Percentiles rank a stretch among this genome's conserved stretches.
phyloP scores from a whole-genome alignment of 2,329 filamentous ascomycete genomes.

The Stenocarpella maydis region DNA sequence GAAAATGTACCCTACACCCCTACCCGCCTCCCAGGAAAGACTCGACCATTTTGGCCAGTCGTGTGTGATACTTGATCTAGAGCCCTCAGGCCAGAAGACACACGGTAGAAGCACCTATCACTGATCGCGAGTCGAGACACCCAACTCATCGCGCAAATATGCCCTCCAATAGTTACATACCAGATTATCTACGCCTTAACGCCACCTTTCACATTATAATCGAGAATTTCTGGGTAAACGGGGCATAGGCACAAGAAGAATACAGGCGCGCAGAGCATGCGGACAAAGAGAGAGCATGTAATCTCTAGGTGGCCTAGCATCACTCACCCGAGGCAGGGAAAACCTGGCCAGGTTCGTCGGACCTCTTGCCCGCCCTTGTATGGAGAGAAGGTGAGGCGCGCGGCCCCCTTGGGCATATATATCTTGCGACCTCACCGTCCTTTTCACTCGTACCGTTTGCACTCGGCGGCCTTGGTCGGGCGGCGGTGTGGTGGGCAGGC shows the following conservation, averaged over 20 bases:
- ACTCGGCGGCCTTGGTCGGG: slow-evolving; percentile 9
- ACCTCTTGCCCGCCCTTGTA: neutral
- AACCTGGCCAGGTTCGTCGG: neutral
- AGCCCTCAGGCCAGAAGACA: neutral
- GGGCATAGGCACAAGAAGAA: too few relatives aligned
- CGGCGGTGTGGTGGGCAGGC: neutral
- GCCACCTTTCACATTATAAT: neutral
- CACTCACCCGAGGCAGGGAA: slow-evolving; percentile 13
- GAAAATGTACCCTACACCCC: too few relatives aligned
- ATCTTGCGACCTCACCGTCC: slow-evolving; percentile 6
- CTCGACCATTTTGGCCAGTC: neutral
- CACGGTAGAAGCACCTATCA: neutral
- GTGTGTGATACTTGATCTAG: neutral
- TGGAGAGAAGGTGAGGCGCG: neutral
- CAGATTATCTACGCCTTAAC: neutral
- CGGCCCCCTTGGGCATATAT: slow-evolving; percentile 11
- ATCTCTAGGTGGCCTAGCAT: neutral
- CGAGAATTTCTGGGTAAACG: neutral
- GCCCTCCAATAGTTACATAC: neutral
- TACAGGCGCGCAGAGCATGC: too few relatives aligned
- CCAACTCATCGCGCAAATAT: neutral
- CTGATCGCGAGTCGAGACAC: neutral
- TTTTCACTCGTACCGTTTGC: neutral
- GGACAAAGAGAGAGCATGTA: too few relatives aligned
- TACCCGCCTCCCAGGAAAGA: neutral